Evolutionary conservation across 176 grass and related monocot species (phyloP).

Genomic region (Musa acuminata): DNA sequence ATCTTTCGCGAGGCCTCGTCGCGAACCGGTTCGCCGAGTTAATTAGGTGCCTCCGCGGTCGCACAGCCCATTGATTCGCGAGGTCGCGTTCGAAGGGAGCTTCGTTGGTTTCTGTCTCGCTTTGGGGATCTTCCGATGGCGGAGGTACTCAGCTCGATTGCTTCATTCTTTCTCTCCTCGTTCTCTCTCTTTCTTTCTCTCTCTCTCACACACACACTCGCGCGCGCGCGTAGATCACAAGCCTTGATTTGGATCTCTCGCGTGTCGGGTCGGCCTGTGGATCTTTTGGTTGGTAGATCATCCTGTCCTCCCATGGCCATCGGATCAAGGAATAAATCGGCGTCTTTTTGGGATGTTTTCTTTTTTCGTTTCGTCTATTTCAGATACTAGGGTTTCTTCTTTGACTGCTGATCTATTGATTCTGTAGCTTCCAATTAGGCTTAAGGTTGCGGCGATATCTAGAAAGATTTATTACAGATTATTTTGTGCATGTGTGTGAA

Average conservation of each 20-base stretch:
- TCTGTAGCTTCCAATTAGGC: neutral
- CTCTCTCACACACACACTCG: too few species aligned
- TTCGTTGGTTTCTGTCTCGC: neutral
- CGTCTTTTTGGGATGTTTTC: neutral
- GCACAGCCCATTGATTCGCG: neutral
- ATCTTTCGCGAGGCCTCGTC: too few species aligned
- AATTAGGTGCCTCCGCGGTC: too few species aligned
- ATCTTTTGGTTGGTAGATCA: neutral
- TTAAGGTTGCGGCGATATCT: neutral
- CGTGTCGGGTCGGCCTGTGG: neutral
- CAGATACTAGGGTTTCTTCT: neutral
- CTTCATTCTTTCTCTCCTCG: neutral
- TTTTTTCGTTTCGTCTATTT: neutral
- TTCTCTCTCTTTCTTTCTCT: neutral
- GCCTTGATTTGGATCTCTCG: neutral
- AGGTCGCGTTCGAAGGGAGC: neutral
- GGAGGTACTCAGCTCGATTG: neutral
- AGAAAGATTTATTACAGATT: neutral
- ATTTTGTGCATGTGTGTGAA: neutral
- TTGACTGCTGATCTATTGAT: neutral
- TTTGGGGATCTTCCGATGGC: conserved; percentile 6
- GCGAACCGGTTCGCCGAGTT: too few species aligned
- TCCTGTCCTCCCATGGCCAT: neutral
- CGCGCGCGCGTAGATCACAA: neutral
- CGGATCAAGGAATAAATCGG: neutral